These are phyloP conservation scores for Trichoderma harzianum DNA, from an alignment of 2,329 filamentous ascomycete genomes.

Conservation along the genomic window DNA sequence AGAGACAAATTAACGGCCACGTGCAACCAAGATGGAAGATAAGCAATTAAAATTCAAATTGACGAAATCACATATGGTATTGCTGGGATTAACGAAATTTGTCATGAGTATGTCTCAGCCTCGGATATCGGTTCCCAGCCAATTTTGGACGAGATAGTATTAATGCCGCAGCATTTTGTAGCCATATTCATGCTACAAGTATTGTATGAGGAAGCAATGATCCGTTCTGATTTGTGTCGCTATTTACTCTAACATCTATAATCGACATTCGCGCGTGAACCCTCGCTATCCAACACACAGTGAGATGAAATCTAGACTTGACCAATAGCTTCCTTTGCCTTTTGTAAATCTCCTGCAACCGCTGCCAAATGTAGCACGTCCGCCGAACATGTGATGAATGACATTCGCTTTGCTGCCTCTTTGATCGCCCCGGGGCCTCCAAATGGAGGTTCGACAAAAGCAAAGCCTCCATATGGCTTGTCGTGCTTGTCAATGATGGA, in stretches of 20 bases:
- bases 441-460: constrained; percentile 26
- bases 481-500: constrained; percentile 43
- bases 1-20: neutral
- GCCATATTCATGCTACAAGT: neutral
- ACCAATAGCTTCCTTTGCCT: neutral
- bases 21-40: too few relatives aligned
- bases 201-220: neutral
- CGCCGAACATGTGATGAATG: constrained; percentile 20
- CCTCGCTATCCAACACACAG: neutral
- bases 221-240: neutral
- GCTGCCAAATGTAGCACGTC: neutral
- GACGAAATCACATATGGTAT: neutral
- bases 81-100: neutral
- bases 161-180: neutral
- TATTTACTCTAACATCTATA: neutral
- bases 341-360: neutral
- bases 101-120: neutral
- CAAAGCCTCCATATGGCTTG: constrained; percentile 39
- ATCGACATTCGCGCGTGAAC: neutral
- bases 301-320: neutral
- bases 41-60: too few relatives aligned
- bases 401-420: constrained; percentile 28
- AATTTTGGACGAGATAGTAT: neutral
- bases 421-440: constrained; percentile 26
- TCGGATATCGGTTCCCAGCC: neutral